Base-by-base conservation (phyloP, 805 yeast genomes). In the Zygosaccharomyces kombuchaensis region DNA sequence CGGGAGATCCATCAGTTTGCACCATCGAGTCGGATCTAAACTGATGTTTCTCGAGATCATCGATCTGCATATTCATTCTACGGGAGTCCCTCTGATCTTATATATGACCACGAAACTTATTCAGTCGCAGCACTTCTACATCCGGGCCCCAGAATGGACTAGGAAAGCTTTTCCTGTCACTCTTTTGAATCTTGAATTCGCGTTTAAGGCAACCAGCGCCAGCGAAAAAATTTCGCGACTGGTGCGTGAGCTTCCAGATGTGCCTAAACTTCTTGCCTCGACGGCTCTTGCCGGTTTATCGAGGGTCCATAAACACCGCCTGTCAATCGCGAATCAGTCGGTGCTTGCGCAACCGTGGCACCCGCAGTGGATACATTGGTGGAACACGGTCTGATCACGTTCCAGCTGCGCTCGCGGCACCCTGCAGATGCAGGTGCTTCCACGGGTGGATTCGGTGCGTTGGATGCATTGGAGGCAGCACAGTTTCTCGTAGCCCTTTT, bases 381-480 rank as follows among this genome's bases (percentile, higher is more conserved):
- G 69, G 48, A 71, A 70, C 37, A 43, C 37, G 14, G 40, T 53
- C 17, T 59, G 67, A 51, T 64, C 68, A 42, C 55, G 53, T 45
- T 68, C 65, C 26, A 38, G 59, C 3, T 73, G 77, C 1, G 75
- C 75, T 53, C 79, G 73, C 1, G 96, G 96, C 2, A 89, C 96
- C 45, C 97, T 68, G 60, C 97, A 89, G 16, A 89, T 78, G 65
- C 97, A 89, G 0, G 88, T 77, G 5, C 79, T 75, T 4, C 79
- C 79, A 55, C 82, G 84, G 54, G 77, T 77, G 36, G 74, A 80
- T 50, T 84, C 88, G 31, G 64, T 64, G 22, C 73, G 73, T 56
- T 78, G 78, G 27, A 89, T 87, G 61, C 97, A 89, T 51, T 76
- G 74, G 48, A 89, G 63, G 61, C 97, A 89, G 59, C 97, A 89